Percentiles rank a stretch among this genome's conserved stretches.
Evolutionary conservation across 2,329 filamentous ascomycete genomes (phyloP).

Genomic region (Claviceps paspali): DNA sequence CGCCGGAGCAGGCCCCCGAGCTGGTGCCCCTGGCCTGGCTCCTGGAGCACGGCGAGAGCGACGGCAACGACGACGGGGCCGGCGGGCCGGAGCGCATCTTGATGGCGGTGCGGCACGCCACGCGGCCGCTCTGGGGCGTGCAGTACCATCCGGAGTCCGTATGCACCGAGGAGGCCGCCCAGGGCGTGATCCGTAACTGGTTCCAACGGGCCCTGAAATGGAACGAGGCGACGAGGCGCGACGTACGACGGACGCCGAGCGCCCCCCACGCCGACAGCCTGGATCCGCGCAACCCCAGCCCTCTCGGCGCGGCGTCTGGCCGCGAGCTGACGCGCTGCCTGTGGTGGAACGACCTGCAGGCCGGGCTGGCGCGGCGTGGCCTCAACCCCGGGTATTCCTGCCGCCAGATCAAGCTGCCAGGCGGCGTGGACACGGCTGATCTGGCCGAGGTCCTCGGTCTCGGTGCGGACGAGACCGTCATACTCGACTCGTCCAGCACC

Average conservation of each 20-base stretch:
- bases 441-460: constrained; percentile 35
- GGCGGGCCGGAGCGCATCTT: constrained; percentile 37
- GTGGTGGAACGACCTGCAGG: constrained; percentile 13
- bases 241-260: constrained; percentile 1
- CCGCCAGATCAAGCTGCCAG: constrained; percentile 27
- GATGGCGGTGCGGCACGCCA: constrained; percentile 59
- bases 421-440: constrained; percentile 33
- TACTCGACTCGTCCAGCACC: constrained; percentile 46
- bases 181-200: constrained; percentile 57
- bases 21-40: constrained; percentile 49
- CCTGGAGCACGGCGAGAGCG: constrained; percentile 20
- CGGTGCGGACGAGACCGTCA: constrained; percentile 29
- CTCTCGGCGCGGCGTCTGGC: constrained; percentile 10
- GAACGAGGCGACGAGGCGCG: constrained; percentile 26
- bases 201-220: constrained; percentile 49
- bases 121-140: constrained; percentile 67
- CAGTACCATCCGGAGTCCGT: constrained; percentile 87
- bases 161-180: constrained; percentile 57
- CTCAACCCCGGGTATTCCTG: constrained; percentile 22
- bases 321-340: constrained; percentile 7
- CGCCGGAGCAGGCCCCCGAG: constrained; percentile 20
- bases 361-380: constrained; percentile 15
- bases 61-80: constrained; percentile 15
- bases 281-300: constrained; percentile 7
- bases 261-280: constrained; percentile 9